Evolutionary conservation across 306 rosid species (phyloP).

Genomic region (Cicer arietinum): DNA sequence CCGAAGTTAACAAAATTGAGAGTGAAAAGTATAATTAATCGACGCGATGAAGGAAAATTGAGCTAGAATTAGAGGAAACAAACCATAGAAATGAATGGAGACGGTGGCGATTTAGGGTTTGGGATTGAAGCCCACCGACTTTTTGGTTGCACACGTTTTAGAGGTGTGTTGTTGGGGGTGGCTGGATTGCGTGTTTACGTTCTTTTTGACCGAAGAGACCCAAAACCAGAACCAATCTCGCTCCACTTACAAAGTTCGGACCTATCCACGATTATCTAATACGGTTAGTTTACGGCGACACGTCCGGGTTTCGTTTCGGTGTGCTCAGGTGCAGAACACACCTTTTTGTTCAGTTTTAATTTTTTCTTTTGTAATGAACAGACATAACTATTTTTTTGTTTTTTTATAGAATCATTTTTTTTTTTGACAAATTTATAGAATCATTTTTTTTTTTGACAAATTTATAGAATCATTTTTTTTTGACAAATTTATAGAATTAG

Average conservation of each 20-base stretch:
- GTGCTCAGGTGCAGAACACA: conserved; percentile 46
- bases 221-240: conserved; percentile 59
- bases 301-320: conserved; percentile 74
- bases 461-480: too few relatives aligned
- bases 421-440: too few relatives aligned
- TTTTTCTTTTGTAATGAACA: not conserved
- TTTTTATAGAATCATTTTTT: too few relatives aligned
- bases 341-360: not conserved
- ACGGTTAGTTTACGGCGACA: conserved; percentile 57
- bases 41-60: not conserved
- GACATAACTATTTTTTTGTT: too few relatives aligned
- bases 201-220: conserved; percentile 63
- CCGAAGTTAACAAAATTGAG: conserved; percentile 1
- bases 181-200: conserved; percentile 47
- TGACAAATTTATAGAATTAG: too few relatives aligned
- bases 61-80: not conserved
- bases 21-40: not conserved
- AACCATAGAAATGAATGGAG: conserved; percentile 17
- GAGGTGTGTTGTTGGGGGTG: not conserved
- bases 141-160: conserved; percentile 42
- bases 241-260: conserved; percentile 68
- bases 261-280: conserved; percentile 71
- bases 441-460: too few relatives aligned
- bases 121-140: conserved; percentile 45
- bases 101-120: conserved; percentile 50